Base-by-base conservation (phyloP, 257 asterid species). In the Salvia rosmarinus region DNA sequence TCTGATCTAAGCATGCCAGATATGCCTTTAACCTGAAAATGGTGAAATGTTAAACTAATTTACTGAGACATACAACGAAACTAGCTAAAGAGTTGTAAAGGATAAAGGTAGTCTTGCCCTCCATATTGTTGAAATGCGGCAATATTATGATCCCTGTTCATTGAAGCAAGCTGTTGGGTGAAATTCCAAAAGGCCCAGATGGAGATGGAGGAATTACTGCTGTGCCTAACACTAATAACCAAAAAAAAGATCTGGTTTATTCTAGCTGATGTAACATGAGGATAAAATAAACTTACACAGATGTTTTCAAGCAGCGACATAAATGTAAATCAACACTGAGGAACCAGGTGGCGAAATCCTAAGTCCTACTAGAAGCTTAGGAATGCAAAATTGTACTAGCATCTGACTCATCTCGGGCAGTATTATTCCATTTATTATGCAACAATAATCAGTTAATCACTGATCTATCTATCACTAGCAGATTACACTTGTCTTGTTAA, bases 101-200 rank as follows among this genome's bases (percentile, higher is more conserved):
- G 40, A 47, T 56, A 40, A 54, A 37, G 6, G 60, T 37, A 71
- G 80, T 70, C 90, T 80, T 85, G 81, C 89, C 95, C 98, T 77
- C 91, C 96, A 67, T 86, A 86, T 82, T 90, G 90, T 69, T 91
- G 83, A 55, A 93, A 81, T 72, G 90, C 95, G 76, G 85, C 65
- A 61, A 74, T 40, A 67, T 93, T 85, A 23, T 85, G 91, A 20
- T 89, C 97, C 81, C 95, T 82, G 73, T 87, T 84, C 82, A 93
- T 81, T 20, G 97, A 80, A 77, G 80, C 85, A 75, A 93, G 95
- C 60, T 93, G 90, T 64, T 89, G 60, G 80, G 85, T 60, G 86
- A 86, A 76, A 93, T 83, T 16, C 72, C 92, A 73, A 81, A 93
- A 56, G 85, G 90, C 60, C 96, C 95, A 59, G 42, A 77, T 3